These are phyloP conservation scores for Wickerhamiella parazyma DNA, from an alignment of 805 yeast genomes.

Conservation along the genomic window DNA sequence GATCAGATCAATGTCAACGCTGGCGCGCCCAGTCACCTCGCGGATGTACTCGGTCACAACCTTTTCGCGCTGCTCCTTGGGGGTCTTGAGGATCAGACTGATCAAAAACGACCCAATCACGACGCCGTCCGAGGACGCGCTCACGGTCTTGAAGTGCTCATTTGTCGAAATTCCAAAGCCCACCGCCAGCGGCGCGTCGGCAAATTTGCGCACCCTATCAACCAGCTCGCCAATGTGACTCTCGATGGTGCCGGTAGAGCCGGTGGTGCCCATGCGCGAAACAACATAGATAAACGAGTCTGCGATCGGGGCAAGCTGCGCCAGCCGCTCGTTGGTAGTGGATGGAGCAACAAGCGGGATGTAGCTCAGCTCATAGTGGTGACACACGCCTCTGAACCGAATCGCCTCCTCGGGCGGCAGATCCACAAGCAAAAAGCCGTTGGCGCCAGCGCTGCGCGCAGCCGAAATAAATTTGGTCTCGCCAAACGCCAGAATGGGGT, in stretches of 20 bases:
- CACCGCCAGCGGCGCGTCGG: constrained; percentile 79
- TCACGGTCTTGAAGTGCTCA: constrained; percentile 74
- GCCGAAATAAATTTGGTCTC: constrained; percentile 71
- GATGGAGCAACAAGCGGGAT: constrained; percentile 95
- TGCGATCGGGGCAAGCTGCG: constrained; percentile 67
- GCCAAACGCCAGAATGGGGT: constrained; percentile 82
- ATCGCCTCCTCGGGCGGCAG: constrained; percentile 97
- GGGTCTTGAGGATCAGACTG: constrained; percentile 51
- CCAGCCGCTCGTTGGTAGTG: constrained; percentile 79
- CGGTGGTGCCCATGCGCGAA: constrained; percentile 96
- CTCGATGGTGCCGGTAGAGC: constrained; percentile 59
- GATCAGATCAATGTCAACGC: constrained; percentile 15
- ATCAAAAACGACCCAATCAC: constrained; percentile 87
- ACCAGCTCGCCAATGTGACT: constrained; percentile 54
- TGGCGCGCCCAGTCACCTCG: constrained; percentile 47
- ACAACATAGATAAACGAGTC: constrained; percentile 95
- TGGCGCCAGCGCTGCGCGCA: constrained; percentile 80
- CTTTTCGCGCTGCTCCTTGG: constrained; percentile 37
- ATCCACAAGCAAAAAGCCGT: constrained; percentile 89
- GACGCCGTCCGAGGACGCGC: constrained; percentile 79
- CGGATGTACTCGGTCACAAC: constrained; percentile 55
- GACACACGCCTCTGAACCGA: constrained; percentile 62
- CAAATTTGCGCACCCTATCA: constrained; percentile 55
- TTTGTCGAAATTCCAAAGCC: constrained; percentile 96
- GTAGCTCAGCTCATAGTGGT: constrained; percentile 58